Evolutionary conservation across 768 basidiomycete genomes (phyloP).

Genomic region (Termitomyces sp.): DNA sequence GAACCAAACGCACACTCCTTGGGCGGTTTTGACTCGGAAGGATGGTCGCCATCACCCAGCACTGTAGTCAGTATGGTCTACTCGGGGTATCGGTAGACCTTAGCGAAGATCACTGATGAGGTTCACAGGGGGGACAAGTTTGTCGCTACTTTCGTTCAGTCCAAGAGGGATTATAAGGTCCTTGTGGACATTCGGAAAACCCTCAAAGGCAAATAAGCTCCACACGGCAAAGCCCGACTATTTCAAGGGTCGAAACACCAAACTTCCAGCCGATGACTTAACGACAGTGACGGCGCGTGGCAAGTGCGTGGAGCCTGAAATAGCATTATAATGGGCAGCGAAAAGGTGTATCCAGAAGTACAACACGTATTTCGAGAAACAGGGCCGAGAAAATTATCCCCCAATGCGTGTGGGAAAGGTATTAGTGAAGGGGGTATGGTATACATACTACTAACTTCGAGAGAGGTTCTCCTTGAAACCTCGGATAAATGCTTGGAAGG

Average conservation of each 20-base stretch:
- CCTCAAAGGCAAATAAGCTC: constrained; percentile 14
- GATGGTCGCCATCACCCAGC: neutral
- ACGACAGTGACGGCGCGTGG: constrained; percentile 8
- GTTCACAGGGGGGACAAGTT: neutral
- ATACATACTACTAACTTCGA: constrained; percentile 15
- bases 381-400: neutral
- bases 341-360: constrained; percentile 11
- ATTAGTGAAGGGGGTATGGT: neutral
- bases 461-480: constrained; percentile 64
- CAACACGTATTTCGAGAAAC: constrained; percentile 10
- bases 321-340: constrained; percentile 10
- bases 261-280: neutral
- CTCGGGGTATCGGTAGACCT: neutral
- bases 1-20: constrained; percentile 14
- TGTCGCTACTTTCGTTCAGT: constrained; percentile 1
- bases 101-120: constrained; percentile 1
- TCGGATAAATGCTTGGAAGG: constrained; percentile 62
- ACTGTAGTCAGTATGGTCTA: neutral
- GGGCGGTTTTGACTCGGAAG: constrained; percentile 5
- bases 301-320: constrained; percentile 8
- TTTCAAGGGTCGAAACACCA: constrained; percentile 5
- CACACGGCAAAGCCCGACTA: constrained; percentile 18
- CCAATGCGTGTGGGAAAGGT: neutral
- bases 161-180: neutral
- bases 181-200: neutral